These are phyloP conservation scores for Entomortierella chlamydospora DNA, from an alignment of 192 early-diverging fungal genomes.

Conservation along the genomic window DNA sequence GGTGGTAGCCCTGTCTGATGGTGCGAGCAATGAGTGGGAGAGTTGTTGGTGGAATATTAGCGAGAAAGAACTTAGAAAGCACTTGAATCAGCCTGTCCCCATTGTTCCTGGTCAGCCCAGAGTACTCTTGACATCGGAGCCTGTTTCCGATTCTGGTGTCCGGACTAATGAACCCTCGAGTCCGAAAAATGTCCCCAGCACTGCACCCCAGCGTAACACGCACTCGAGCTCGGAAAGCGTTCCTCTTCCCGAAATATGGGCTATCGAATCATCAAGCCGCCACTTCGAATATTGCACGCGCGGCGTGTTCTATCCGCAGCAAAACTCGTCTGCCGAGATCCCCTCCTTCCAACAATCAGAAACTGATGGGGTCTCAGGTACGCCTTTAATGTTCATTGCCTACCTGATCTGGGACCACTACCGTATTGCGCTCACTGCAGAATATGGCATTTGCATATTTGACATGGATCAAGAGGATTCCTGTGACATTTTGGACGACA, in stretches of 20 bases:
- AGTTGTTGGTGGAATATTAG: slow-evolving; percentile 23
- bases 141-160: no score
- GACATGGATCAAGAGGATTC: slow-evolving; percentile 35
- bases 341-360: background rate
- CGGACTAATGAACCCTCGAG: no score
- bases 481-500: background rate
- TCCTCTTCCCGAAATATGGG: background rate
- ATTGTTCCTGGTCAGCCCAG: no score
- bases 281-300: slow-evolving; percentile 20
- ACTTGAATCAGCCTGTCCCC: no score
- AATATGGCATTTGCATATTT: slow-evolving; percentile 21
- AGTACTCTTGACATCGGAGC: no score
- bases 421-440: slow-evolving; percentile 19
- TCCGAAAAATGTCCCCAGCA: no score
- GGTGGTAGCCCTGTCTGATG: slow-evolving; percentile 29
- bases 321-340: background rate
- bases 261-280: background rate
- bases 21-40: slow-evolving; percentile 23
- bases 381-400: slow-evolving; percentile 17
- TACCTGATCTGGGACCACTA: slow-evolving; percentile 46
- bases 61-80: background rate
- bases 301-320: background rate
- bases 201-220: no score
- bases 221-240: background rate
- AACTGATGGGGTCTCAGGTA: background rate